These are phyloP conservation scores for Cryomyces minteri DNA, from an alignment of 495 filamentous ascomycete species.

Conservation along the genomic window DNA sequence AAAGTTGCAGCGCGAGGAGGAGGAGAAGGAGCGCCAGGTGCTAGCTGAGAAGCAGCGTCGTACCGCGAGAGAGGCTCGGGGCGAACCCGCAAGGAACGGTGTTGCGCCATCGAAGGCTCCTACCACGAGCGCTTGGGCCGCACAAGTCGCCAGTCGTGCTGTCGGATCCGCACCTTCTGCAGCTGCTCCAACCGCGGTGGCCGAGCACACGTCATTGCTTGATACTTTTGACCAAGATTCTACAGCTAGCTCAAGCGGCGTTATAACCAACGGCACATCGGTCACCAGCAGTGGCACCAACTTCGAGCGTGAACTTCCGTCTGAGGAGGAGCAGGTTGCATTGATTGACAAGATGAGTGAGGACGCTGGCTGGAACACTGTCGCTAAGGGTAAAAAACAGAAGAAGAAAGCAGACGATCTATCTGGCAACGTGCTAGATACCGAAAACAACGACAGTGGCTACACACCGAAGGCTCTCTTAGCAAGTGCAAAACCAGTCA, in stretches of 20 bases:
- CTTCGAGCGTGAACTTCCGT: constrained; percentile 43
- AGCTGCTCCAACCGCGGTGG: constrained; percentile 2
- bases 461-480: neutral
- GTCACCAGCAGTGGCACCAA: constrained; percentile 13
- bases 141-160: constrained; percentile 11
- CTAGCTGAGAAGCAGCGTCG: constrained; percentile 65
- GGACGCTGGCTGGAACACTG: constrained; percentile 56
- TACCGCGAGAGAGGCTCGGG: constrained; percentile 60
- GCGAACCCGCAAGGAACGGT: constrained; percentile 54
- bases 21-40: constrained; percentile 52
- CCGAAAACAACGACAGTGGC: constrained; percentile 6
- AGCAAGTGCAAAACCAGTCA: too few relatives aligned
- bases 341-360: constrained; percentile 37
- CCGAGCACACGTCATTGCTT: constrained; percentile 34
- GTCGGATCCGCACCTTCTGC: constrained; percentile 18
- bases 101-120: constrained; percentile 37
- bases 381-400: constrained; percentile 42
- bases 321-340: constrained; percentile 75
- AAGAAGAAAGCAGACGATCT: constrained; percentile 25
- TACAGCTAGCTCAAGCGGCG: constrained; percentile 15
- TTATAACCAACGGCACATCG: constrained; percentile 10
- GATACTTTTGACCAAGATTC: constrained; percentile 53
- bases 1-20: constrained; percentile 49
- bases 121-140: constrained; percentile 42
- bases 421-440: constrained; percentile 4